A percentile compares a stretch with the other conserved stretches of the same genome.
These are phyloP conservation scores for Cryptococcus depauperatus DNA, from an alignment of 1,284 basidiomycete genomes.

Conservation along the genomic window DNA sequence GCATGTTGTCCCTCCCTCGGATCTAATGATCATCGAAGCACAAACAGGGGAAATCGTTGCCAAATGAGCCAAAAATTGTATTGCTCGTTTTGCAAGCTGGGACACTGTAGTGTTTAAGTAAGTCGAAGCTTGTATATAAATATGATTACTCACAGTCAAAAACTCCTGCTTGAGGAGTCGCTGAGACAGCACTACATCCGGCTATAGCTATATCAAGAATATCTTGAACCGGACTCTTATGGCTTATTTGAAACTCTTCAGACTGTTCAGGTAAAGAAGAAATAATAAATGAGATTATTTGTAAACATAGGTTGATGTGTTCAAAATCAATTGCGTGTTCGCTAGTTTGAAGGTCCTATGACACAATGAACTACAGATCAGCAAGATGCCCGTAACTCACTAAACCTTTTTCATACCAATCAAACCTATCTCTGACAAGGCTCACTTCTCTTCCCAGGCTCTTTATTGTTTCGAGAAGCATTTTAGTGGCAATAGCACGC, in stretches of 20 bases:
- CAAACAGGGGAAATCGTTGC: slow-evolving; percentile 5
- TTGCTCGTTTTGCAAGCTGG: slow-evolving; percentile 5
- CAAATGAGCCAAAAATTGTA: slow-evolving; percentile 14
- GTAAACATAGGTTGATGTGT: slow-evolving; percentile 1
- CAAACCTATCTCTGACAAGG: slow-evolving; percentile 13
- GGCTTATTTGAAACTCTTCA: too few species aligned
- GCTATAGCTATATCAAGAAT: too few species aligned
- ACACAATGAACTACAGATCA: not conserved
- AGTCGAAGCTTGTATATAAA: too few species aligned
- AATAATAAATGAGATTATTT: too few species aligned
- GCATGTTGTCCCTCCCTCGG: slow-evolving; percentile 1
- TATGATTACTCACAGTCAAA: too few species aligned
- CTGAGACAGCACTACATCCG: too few species aligned
- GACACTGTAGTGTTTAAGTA: slow-evolving; percentile 3
- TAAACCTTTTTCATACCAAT: slow-evolving; percentile 26
- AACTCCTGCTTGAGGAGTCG: too few species aligned
- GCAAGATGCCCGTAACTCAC: slow-evolving; percentile 8
- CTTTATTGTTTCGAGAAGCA: too few species aligned
- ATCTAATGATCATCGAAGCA: slow-evolving; percentile 1
- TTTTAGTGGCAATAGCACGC: too few species aligned
- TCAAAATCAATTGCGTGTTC: slow-evolving; percentile 5
- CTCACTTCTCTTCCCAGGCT: slow-evolving; percentile 10
- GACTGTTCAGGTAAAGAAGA: not conserved
- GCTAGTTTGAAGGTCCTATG: slow-evolving; percentile 8
- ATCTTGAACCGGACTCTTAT: too few species aligned